Base-by-base conservation (phyloP, 352 stramenopile genomes). In the Globisporangium echinulatum region DNA sequence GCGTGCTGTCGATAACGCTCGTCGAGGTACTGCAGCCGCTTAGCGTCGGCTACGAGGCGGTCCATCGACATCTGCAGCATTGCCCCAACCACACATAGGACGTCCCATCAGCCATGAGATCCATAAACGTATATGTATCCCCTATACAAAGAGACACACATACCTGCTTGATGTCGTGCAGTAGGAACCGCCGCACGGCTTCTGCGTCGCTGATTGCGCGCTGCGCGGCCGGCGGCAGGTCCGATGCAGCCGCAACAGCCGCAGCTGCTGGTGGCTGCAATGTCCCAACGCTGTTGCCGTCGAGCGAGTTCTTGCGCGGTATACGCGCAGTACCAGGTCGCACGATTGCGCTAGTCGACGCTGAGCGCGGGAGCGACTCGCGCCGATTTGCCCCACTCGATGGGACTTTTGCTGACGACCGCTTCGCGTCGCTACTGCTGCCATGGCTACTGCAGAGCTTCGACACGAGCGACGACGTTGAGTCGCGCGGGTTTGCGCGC, bases 41-140 rank as follows among this genome's bases (percentile, higher is more conserved):
- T 84, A 49, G 80, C 80, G 52, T 92, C 77, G 25, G 75, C 66
- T n/a, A 93, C 79, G 33, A 93, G 75, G 40, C 81, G 76, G 53
- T 89, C 81, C 62, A 93, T 87, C 40, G 82, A 89, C 68, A 93
- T 90, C 77, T 90, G 55, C 47, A 52, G 13, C 43, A 48, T n/a
- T 48, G 25, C 25, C 25, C 25, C 25, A 33, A 33, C 1, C 25
- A 33, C 43, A 17, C 2, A 48, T 0, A 19, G 0, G 7, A 11
- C 4, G 39, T 0, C 7, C 11, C 39, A 43, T 7, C 7, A 43
- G 39, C 39, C 25, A 33, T 33, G 2, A 33, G 1, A 33, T 33
- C 25, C 25, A 33, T 33, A 3, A 33, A 33, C 25, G 25, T 33
- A 33, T 33, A 3, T 33, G 0, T 25, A 25, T 25, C 0, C 2